Percentiles rank a stretch among this genome's conserved stretches.
Evolutionary conservation across 768 basidiomycete species (phyloP).

Genomic region (Boletus fagicola): DNA sequence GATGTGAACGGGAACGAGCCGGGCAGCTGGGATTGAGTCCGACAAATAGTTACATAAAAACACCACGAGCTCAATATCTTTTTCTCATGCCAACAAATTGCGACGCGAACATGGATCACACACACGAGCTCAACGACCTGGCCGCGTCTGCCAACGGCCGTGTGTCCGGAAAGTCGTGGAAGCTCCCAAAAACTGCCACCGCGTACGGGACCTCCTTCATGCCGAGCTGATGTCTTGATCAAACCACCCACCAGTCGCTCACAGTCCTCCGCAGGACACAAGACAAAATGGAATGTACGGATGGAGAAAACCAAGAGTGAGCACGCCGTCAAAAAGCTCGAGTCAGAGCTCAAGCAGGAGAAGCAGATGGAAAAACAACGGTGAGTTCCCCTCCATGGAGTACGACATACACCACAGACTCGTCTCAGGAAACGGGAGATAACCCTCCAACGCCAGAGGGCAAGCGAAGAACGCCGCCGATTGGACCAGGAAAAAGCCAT

Average conservation of each 20-base stretch:
- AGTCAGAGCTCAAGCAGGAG: constrained; percentile 73
- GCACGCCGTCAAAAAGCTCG: constrained; percentile 69
- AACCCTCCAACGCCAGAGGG: constrained; percentile 67
- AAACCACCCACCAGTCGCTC: constrained; percentile 50
- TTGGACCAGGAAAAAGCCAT: constrained; percentile 41
- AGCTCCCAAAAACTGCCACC: constrained; percentile 46
- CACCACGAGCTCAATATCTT: not conserved
- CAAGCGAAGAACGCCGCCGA: constrained; percentile 68
- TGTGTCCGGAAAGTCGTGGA: constrained; percentile 71
- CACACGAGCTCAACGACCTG: constrained; percentile 33
- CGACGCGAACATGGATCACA: not conserved
- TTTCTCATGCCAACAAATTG: constrained; percentile 21
- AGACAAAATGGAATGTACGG: constrained; percentile 67
- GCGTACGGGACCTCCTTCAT: constrained; percentile 38
- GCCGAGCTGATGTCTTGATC: constrained; percentile 4
- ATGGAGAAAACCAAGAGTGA: constrained; percentile 67
- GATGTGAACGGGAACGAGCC: not conserved
- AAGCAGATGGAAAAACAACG: constrained; percentile 65
- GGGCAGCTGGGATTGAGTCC: constrained; percentile 1
- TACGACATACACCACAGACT: not conserved
- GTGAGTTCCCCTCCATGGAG: constrained; percentile 34
- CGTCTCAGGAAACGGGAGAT: constrained; percentile 58
- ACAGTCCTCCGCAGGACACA: constrained; percentile 61
- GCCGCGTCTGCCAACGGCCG: constrained; percentile 64
- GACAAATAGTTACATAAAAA: constrained; percentile 28